Evolutionary conservation across 1,139 yeast genomes (phyloP).

Genomic region (Scheffersomyces illinoinensis): DNA sequence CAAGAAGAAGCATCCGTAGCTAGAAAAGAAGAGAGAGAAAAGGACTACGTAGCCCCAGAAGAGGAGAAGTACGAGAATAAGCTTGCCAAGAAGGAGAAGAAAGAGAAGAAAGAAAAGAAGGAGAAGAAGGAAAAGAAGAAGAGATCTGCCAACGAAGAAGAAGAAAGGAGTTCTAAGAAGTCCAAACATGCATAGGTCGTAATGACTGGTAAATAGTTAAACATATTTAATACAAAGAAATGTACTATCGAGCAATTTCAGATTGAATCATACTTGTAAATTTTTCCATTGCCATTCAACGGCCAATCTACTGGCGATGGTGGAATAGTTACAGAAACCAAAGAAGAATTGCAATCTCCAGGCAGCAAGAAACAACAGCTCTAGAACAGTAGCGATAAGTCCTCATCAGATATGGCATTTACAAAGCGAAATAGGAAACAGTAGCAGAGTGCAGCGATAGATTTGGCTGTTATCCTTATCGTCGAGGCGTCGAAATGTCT

Average conservation of each 20-base stretch:
- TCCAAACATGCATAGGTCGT: conserved; percentile 1
- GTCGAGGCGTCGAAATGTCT: background rate
- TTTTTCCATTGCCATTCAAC: too few relatives aligned
- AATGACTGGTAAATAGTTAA: background rate
- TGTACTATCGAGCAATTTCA: too few relatives aligned
- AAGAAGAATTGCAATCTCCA: background rate
- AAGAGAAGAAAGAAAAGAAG: conserved; percentile 36
- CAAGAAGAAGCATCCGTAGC: conserved; percentile 70
- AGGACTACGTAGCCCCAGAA: conserved; percentile 79
- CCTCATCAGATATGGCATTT: background rate
- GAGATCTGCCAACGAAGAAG: conserved; percentile 9
- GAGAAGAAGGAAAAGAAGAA: conserved; percentile 14
- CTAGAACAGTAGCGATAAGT: background rate
- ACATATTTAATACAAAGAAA: background rate
- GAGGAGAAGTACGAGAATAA: conserved; percentile 23
- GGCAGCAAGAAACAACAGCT: background rate
- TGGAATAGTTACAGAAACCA: background rate
- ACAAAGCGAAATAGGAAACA: background rate
- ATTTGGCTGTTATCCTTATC: background rate
- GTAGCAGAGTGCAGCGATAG: background rate
- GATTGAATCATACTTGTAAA: background rate
- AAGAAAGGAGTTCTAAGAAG: conserved; percentile 6
- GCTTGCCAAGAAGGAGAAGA: conserved; percentile 27
- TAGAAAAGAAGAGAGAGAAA: conserved; percentile 69
- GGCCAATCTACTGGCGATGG: too few relatives aligned